These are phyloP conservation scores for Penium margaritaceum DNA, from an alignment of 139 green algal species.

Conservation along the genomic window DNA sequence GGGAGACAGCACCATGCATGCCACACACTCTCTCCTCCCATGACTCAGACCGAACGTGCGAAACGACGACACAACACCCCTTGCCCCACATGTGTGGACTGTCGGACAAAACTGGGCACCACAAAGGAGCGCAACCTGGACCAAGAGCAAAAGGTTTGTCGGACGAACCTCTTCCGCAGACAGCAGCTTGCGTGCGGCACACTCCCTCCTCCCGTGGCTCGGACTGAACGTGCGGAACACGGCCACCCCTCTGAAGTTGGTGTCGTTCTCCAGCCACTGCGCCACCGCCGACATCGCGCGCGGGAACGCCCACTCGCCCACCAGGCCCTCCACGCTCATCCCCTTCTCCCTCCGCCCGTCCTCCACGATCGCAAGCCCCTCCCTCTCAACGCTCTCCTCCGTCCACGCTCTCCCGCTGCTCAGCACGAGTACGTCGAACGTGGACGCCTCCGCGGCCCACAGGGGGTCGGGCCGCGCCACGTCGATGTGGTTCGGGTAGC, in stretches of 20 bases:
- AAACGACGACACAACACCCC: too few relatives aligned
- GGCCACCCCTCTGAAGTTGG: constrained; percentile 17
- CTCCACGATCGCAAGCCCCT: neutral
- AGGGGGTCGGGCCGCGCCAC: constrained; percentile 16
- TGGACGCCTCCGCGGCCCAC: constrained; percentile 11
- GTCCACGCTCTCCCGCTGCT: neutral
- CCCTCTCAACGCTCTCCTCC: constrained; percentile 15
- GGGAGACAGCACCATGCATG: too few relatives aligned
- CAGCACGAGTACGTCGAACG: constrained; percentile 23
- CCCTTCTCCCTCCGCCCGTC: neutral
- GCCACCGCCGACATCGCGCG: constrained; percentile 13
- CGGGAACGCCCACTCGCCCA: constrained; percentile 27
- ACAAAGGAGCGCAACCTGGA: too few relatives aligned
- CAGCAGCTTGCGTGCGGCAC: constrained; percentile 11
- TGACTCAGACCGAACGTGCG: too few relatives aligned
- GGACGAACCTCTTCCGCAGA: neutral
- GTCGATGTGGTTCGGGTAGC: constrained; percentile 24
- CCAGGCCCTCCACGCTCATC: constrained; percentile 22
- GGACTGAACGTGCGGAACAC: constrained; percentile 21
- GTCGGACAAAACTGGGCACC: too few relatives aligned
- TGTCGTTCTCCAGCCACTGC: constrained; percentile 4
- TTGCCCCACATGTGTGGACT: too few relatives aligned
- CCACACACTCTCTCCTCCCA: too few relatives aligned
- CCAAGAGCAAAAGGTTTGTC: too few relatives aligned
- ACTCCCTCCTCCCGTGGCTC: constrained; percentile 9